These are phyloP conservation scores for Penicillium sp. DNA, from an alignment of 2,329 filamentous ascomycete species.

Conservation along the genomic window DNA sequence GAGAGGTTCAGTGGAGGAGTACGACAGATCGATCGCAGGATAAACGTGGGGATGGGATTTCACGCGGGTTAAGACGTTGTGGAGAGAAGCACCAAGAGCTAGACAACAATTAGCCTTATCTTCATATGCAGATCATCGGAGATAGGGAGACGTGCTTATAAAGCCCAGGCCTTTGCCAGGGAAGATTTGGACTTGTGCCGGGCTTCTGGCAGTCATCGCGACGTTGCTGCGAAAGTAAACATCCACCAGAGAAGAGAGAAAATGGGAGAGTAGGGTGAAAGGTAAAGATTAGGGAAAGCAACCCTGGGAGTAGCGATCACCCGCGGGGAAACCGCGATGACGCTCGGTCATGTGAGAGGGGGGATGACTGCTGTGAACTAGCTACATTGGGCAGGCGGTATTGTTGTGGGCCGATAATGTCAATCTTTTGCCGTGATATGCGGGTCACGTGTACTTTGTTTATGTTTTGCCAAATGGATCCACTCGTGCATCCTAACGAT, in stretches of 20 bases:
- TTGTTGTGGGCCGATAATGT: background rate
- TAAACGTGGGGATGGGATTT: slow-evolving; percentile 85
- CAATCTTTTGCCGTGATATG: background rate
- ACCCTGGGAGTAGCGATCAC: background rate
- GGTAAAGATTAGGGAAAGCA: background rate
- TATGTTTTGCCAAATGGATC: slow-evolving; percentile 23
- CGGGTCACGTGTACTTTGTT: slow-evolving; percentile 25
- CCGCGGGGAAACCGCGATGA: slow-evolving; percentile 9
- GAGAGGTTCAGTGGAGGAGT: slow-evolving; percentile 74
- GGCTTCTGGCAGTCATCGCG: slow-evolving; percentile 36
- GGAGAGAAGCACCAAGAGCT: slow-evolving; percentile 89
- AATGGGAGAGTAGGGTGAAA: background rate
- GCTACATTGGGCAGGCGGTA: background rate
- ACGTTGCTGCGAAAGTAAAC: slow-evolving; percentile 5
- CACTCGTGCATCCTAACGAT: background rate
- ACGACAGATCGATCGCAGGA: slow-evolving; percentile 78
- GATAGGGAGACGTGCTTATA: slow-evolving; percentile 45
- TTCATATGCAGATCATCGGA: slow-evolving; percentile 8
- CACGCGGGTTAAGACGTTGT: slow-evolving; percentile 82
- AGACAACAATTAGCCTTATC: slow-evolving; percentile 26
- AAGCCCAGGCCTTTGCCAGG: slow-evolving; percentile 69
- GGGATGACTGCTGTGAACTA: slow-evolving; percentile 5
- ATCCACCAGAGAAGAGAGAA: background rate
- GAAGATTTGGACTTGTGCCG: slow-evolving; percentile 59
- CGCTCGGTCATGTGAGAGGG: slow-evolving; percentile 24